Percentiles rank a stretch among this genome's conserved stretches.
Evolutionary conservation across 179 eudicot species (phyloP).

Genomic region (Beta corolliflora): DNA sequence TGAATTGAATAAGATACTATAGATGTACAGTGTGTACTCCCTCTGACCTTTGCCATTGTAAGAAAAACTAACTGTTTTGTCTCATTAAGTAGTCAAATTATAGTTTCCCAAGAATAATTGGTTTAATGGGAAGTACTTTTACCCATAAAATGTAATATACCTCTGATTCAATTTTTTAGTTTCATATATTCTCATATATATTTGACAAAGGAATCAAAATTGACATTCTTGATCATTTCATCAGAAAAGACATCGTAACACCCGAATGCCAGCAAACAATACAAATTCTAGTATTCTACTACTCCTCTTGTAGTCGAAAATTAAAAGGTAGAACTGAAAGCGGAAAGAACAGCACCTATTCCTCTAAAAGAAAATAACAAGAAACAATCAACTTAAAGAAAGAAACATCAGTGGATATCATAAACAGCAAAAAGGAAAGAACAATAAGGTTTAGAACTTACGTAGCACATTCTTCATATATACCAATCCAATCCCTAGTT

Average conservation of each 20-base stretch:
- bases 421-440: background rate
- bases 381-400: conserved; percentile 5
- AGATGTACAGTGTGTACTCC: background rate
- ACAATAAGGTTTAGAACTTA: conserved; percentile 38
- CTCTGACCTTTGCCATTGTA: background rate
- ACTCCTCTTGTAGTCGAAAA: background rate
- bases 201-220: background rate
- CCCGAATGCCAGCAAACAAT: background rate
- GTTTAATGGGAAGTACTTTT: background rate
- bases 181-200: background rate
- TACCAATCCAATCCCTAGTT: conserved; percentile 92
- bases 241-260: background rate
- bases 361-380: background rate
- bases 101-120: background rate
- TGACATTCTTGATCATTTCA: background rate
- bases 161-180: background rate
- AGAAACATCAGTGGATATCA: too few relatives aligned
- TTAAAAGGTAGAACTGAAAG: background rate
- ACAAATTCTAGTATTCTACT: background rate
- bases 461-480: conserved; percentile 97
- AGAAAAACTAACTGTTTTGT: background rate
- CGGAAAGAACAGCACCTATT: background rate
- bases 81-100: background rate
- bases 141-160: background rate
- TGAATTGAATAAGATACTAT: background rate